Evolutionary conservation across 495 filamentous ascomycete species (phyloP).

Genomic region (Filosporella fistucella): DNA sequence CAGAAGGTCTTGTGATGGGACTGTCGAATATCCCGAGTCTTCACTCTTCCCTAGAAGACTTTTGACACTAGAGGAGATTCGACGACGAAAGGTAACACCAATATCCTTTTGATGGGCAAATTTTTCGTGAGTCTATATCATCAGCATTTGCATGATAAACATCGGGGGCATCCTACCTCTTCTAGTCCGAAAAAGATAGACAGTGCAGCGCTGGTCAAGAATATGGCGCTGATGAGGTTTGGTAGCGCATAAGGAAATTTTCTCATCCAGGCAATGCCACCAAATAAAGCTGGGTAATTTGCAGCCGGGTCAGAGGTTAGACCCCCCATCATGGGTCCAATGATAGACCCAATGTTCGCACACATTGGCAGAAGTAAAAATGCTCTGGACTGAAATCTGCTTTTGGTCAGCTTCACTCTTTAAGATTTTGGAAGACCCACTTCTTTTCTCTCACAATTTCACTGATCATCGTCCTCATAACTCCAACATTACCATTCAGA

Average conservation of each 20-base stretch:
- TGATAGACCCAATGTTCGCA: conserved; percentile 73
- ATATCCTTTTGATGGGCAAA: conserved; percentile 42
- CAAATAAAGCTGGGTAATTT: conserved; percentile 64
- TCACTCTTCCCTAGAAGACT: conserved; percentile 1
- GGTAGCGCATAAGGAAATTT: conserved; percentile 72
- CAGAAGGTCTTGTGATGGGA: background rate
- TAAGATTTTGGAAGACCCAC: conserved; percentile 42
- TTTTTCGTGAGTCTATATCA: conserved; percentile 43
- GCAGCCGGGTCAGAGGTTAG: conserved; percentile 69
- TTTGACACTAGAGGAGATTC: conserved; percentile 8
- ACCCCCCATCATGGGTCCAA: conserved; percentile 73
- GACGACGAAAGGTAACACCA: conserved; percentile 33
- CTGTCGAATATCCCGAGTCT: conserved; percentile 1
- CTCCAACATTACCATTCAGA: conserved; percentile 79
- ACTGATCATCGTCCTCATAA: conserved; percentile 75
- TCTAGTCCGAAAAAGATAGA: conserved; percentile 63
- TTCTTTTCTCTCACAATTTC: conserved; percentile 61
- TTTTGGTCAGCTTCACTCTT: conserved; percentile 55
- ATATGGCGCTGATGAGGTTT: conserved; percentile 66
- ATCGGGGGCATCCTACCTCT: conserved; percentile 43
- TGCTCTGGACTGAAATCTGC: conserved; percentile 71
- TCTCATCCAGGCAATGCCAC: conserved; percentile 61
- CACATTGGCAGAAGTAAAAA: conserved; percentile 79
- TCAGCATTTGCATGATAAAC: conserved; percentile 14
- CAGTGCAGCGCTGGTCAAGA: conserved; percentile 51